phyloP scores from a whole-genome alignment of 805 yeast species.

The Candida railenensis region DNA sequence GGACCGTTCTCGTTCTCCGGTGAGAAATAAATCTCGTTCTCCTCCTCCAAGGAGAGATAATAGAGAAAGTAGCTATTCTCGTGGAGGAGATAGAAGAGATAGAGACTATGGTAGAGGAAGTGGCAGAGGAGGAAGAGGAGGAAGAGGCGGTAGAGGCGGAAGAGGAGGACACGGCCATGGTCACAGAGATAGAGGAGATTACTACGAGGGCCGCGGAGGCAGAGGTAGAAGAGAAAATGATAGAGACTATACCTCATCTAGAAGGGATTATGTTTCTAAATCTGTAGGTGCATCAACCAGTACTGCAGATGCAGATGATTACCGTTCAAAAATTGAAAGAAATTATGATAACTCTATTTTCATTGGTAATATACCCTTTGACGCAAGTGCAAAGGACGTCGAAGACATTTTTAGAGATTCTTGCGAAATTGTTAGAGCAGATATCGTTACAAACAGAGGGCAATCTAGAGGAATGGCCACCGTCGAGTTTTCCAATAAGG shows the following conservation, averaged over 20 bases:
- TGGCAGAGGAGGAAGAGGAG: conserved; percentile 13
- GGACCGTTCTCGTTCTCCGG: conserved; percentile 35
- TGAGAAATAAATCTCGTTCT: conserved; percentile 34
- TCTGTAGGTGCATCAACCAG: conserved; percentile 24
- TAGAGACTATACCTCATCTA: conserved; percentile 12
- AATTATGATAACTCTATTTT: conserved; percentile 69
- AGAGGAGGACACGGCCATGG: conserved; percentile 16
- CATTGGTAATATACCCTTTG: conserved; percentile 72
- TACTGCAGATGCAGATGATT: conserved; percentile 35
- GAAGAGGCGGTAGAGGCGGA: conserved; percentile 19
- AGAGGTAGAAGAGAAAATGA: conserved; percentile 7
- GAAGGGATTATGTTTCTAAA: conserved; percentile 20
- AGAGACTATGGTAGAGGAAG: conserved; percentile 7
- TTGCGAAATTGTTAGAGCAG: conserved; percentile 69
- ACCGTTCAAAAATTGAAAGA: conserved; percentile 42
- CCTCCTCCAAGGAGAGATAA: conserved; percentile 28
- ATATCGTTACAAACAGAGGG: conserved; percentile 74
- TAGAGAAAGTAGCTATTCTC: conserved; percentile 8
- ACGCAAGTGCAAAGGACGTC: conserved; percentile 57
- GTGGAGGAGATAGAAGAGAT: conserved; percentile 9
- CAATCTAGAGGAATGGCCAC: conserved; percentile 90
- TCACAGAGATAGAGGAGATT: conserved; percentile 17
- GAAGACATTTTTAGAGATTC: conserved; percentile 54
- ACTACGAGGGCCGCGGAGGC: conserved; percentile 17
- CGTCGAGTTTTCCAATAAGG: conserved; percentile 70